These are phyloP conservation scores for Ziziphus jujuba DNA, from an alignment of 306 rosid genomes.

Conservation along the genomic window DNA sequence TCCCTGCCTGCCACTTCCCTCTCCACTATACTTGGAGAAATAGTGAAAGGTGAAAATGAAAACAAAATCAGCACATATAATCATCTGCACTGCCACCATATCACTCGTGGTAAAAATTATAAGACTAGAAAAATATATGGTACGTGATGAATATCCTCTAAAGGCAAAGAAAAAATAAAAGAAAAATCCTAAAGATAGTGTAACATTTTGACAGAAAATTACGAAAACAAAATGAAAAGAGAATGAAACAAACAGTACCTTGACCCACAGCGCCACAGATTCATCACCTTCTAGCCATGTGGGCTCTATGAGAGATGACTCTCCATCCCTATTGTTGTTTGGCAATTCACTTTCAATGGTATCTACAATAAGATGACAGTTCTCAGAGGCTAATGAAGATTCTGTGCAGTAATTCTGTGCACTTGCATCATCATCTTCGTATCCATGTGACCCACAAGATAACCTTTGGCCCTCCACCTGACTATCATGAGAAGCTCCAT, in stretches of 20 bases:
- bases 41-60: constrained; percentile 20
- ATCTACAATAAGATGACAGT: constrained; percentile 51
- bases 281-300: constrained; percentile 85
- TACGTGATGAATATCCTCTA: no score
- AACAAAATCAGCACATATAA: constrained; percentile 22
- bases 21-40: constrained; percentile 74
- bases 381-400: constrained; percentile 50
- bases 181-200: background rate
- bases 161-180: background rate
- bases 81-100: constrained; percentile 5
- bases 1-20: constrained; percentile 98
- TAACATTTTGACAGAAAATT: background rate
- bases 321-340: constrained; percentile 60
- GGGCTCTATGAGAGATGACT: constrained; percentile 65
- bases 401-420: constrained; percentile 37
- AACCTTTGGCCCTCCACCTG: constrained; percentile 51
- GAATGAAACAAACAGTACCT: constrained; percentile 50
- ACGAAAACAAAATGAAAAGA: background rate
- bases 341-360: constrained; percentile 61
- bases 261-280: constrained; percentile 94
- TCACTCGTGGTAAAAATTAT: background rate
- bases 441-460: constrained; percentile 45
- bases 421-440: constrained; percentile 51
- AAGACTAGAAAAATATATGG: constrained; percentile 13
- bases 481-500: constrained; percentile 54